A percentile compares a stretch with the other conserved stretches of the same genome.
Evolutionary conservation across 495 filamentous ascomycete species (phyloP).

Genomic region (Hypomontagnella submonticulosa): DNA sequence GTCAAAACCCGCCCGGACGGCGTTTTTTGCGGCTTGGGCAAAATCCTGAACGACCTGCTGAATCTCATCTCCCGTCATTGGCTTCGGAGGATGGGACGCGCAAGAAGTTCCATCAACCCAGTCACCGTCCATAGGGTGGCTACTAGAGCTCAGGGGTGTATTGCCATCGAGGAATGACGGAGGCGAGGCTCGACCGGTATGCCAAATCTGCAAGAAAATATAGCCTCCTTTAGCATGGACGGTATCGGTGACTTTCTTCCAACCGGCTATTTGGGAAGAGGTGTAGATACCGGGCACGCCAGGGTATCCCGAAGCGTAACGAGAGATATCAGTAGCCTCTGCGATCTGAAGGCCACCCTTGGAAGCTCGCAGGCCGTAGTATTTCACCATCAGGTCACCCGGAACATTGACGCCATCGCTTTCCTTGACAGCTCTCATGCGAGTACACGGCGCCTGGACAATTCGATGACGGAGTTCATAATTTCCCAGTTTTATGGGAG

Average conservation of each 20-base stretch:
- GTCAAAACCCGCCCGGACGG: slow-evolving; percentile 74
- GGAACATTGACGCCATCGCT: slow-evolving; percentile 53
- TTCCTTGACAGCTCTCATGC: slow-evolving; percentile 52
- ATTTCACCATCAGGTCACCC: slow-evolving; percentile 59
- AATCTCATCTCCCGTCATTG: slow-evolving; percentile 67
- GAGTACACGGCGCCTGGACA: slow-evolving; percentile 50
- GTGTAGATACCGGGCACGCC: slow-evolving; percentile 71
- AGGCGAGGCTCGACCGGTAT: slow-evolving; percentile 66
- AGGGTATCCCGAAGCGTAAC: slow-evolving; percentile 59
- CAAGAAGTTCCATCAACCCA: slow-evolving; percentile 48
- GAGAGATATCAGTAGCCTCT: slow-evolving; percentile 71
- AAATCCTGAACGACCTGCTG: slow-evolving; percentile 61
- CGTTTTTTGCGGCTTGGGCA: slow-evolving; percentile 67
- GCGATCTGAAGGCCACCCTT: slow-evolving; percentile 68
- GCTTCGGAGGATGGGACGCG: slow-evolving; percentile 58
- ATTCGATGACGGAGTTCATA: slow-evolving; percentile 46
- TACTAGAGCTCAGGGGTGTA: slow-evolving; percentile 50
- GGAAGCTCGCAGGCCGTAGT: slow-evolving; percentile 67
- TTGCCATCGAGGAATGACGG: slow-evolving; percentile 53
- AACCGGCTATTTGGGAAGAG: slow-evolving; percentile 66
- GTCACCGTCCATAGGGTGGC: slow-evolving; percentile 31
- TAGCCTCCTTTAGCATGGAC: slow-evolving; percentile 71
- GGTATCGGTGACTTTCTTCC: slow-evolving; percentile 69
- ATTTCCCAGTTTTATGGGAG: slow-evolving; percentile 47
- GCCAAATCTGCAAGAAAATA: slow-evolving; percentile 75